phyloP scores from a whole-genome alignment of 805 yeast genomes.

The Lipomyces japonicus region DNA sequence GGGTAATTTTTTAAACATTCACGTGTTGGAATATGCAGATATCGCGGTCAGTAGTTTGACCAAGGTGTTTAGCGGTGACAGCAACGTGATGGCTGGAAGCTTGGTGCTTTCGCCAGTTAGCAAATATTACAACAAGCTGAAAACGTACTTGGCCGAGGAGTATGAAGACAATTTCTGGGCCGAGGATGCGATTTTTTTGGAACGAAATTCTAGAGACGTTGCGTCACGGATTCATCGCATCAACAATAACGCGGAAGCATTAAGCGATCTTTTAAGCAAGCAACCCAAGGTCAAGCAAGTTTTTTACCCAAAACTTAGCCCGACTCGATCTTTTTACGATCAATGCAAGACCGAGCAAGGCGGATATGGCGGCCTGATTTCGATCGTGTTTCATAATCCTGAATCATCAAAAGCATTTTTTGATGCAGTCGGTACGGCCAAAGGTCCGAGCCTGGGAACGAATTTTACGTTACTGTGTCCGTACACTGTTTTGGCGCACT shows the following conservation, averaged over 20 bases:
- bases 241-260: conserved; percentile 42
- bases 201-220: conserved; percentile 90
- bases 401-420: conserved; percentile 63
- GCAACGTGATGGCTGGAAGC: conserved; percentile 92
- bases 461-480: conserved; percentile 84
- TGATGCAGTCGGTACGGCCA: conserved; percentile 59
- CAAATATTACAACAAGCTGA: conserved; percentile 47
- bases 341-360: conserved; percentile 58
- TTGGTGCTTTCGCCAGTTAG: conserved; percentile 71
- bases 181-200: conserved; percentile 88
- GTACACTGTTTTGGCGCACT: conserved; percentile 76
- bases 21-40: conserved; percentile 79
- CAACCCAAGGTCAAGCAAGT: conserved; percentile 48
- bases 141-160: conserved; percentile 49
- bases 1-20: conserved; percentile 82
- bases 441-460: conserved; percentile 85
- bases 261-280: conserved; percentile 34
- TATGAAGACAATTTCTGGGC: conserved; percentile 82
- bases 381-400: conserved; percentile 60
- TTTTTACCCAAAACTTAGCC: conserved; percentile 62
- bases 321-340: conserved; percentile 64
- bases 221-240: conserved; percentile 51
- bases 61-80: conserved; percentile 89
- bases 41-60: conserved; percentile 82
- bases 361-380: conserved; percentile 81